Percentiles rank a stretch among this genome's conserved stretches.
Conservation (phyloP, 345 rosid genomes). For the Carallia brachiata region DNA sequence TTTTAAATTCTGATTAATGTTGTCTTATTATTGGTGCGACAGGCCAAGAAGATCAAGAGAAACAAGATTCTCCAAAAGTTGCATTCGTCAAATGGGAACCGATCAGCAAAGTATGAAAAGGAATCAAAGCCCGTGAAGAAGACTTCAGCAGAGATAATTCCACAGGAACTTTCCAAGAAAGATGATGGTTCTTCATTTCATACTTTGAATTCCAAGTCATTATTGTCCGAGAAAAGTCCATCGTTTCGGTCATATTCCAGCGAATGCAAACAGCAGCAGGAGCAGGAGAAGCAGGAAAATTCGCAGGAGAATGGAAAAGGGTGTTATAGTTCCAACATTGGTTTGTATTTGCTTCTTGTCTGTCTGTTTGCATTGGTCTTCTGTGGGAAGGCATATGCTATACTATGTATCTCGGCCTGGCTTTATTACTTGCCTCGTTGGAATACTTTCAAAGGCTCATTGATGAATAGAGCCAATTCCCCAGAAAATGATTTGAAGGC, state of each 20-base stretch:
- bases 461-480: background rate
- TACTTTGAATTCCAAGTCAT: constrained; percentile 2
- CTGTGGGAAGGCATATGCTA: constrained; percentile 57
- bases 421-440: constrained; percentile 29
- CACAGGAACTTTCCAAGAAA: background rate
- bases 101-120: background rate
- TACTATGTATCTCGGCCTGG: constrained; percentile 48
- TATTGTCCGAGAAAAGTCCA: background rate
- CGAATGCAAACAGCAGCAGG: constrained; percentile 1
- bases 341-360: constrained; percentile 30
- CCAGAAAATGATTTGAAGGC: constrained; percentile 15
- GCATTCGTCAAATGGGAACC: background rate
- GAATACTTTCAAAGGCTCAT: background rate
- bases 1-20: background rate
- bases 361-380: constrained; percentile 37
- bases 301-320: constrained; percentile 11
- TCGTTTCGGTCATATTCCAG: background rate
- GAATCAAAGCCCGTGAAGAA: background rate
- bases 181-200: constrained; percentile 1
- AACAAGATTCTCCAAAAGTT: constrained; percentile 4
- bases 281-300: background rate
- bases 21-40: background rate
- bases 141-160: background rate
- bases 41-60: constrained; percentile 38
- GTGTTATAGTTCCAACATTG: background rate